These are phyloP conservation scores for Vairimorpha necatrix DNA, from an alignment of 371 early-diverging fungal genomes.

Conservation along the genomic window DNA sequence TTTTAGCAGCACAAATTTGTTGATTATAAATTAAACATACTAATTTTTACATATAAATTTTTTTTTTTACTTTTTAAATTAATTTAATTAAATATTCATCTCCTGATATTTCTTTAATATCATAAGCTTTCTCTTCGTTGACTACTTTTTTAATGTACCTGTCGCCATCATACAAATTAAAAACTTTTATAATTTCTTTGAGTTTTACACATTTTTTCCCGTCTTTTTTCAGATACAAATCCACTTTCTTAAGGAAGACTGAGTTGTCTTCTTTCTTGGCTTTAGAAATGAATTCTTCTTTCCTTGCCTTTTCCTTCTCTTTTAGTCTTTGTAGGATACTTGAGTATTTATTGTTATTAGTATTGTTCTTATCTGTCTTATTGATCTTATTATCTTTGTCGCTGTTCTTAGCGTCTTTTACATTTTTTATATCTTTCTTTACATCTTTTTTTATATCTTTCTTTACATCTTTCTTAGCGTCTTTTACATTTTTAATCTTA, in stretches of 20 bases:
- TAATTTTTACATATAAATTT: no score
- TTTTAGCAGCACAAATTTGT: no score
- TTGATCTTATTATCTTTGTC: background rate
- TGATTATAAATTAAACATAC: no score
- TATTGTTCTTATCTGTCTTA: conserved; percentile 3
- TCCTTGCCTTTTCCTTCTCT: conserved; percentile 59
- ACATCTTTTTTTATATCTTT: background rate
- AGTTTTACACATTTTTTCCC: conserved; percentile 36
- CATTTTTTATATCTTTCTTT: background rate
- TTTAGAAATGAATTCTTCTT: conserved; percentile 57
- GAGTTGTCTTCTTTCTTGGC: conserved; percentile 50
- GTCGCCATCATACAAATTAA: conserved; percentile 28
- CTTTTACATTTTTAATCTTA: background rate
- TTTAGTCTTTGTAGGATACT: conserved; percentile 60
- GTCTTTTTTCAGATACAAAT: conserved; percentile 28
- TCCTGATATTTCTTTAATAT: conserved; percentile 41
- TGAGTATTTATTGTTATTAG: conserved; percentile 29
- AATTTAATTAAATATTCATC: conserved; percentile 23
- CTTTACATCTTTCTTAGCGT: background rate
- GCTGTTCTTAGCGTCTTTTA: background rate
- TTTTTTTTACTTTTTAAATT: no score
- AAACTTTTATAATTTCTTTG: conserved; percentile 29
- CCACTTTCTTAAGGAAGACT: conserved; percentile 26
- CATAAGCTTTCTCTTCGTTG: conserved; percentile 8
- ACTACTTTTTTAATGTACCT: conserved; percentile 30